These are phyloP conservation scores for Hanseniaspora guilliermondii DNA, from an alignment of 805 yeast species.

Conservation along the genomic window DNA sequence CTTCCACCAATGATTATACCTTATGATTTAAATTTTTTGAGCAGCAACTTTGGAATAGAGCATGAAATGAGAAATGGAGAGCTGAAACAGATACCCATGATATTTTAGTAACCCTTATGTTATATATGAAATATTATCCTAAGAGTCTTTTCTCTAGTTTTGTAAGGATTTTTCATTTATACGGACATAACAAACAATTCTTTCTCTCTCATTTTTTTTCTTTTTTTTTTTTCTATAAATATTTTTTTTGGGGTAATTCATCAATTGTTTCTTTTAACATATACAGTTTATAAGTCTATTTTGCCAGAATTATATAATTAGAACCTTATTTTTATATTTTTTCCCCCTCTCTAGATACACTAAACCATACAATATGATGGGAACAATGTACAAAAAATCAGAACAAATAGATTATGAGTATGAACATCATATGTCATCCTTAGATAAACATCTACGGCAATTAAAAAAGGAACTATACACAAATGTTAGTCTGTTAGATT, in stretches of 20 bases:
- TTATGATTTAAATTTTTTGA: conserved; percentile 14
- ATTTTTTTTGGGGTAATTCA: no score
- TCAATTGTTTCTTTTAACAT: no score
- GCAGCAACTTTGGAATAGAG: conserved; percentile 2
- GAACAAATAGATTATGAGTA: not conserved
- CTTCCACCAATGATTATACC: conserved; percentile 26
- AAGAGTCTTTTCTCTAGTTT: not conserved
- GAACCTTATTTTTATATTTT: not conserved
- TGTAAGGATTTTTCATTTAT: not conserved
- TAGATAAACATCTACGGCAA: conserved; percentile 1
- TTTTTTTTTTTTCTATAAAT: no score
- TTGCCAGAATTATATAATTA: no score
- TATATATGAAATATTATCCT: not conserved
- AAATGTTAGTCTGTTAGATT: not conserved
- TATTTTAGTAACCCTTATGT: not conserved
- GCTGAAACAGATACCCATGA: not conserved
- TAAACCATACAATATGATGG: not conserved
- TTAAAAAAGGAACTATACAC: not conserved
- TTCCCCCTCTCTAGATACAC: not conserved
- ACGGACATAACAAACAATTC: no score
- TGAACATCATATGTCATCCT: not conserved
- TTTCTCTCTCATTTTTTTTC: no score
- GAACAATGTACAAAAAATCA: not conserved
- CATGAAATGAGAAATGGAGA: conserved; percentile 8
- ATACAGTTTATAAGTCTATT: no score